These are phyloP conservation scores for Sarcocystis neurona DNA, from an alignment of 169 alveolate genomes.

Conservation along the genomic window DNA sequence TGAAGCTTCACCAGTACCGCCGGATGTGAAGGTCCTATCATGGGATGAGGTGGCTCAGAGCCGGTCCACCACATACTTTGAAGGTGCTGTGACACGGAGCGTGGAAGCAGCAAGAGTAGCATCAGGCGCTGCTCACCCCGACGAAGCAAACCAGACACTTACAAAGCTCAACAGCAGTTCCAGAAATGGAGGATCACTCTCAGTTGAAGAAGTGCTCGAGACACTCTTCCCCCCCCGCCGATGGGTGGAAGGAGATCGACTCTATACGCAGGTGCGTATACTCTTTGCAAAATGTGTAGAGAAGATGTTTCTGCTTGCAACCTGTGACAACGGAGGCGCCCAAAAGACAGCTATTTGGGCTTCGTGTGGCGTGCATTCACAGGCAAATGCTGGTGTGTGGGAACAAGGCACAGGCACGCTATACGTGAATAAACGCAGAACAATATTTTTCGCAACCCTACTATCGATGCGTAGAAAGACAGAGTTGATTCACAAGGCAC, in stretches of 20 bases:
- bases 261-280: slow-evolving; percentile 47
- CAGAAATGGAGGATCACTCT: slow-evolving; percentile 4
- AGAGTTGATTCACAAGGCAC: not conserved
- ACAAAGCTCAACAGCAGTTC: not conserved
- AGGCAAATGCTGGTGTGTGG: not conserved
- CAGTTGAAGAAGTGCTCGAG: slow-evolving; percentile 53
- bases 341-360: too few relatives aligned
- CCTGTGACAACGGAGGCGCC: not conserved
- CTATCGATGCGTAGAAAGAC: not conserved
- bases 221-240: slow-evolving; percentile 53
- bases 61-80: slow-evolving; percentile 13
- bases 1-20: slow-evolving; percentile 8
- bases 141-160: not conserved
- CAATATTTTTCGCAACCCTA: not conserved
- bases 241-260: slow-evolving; percentile 53
- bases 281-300: not conserved
- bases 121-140: not conserved
- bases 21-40: not conserved
- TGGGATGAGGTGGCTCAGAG: slow-evolving; percentile 2
- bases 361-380: not conserved
- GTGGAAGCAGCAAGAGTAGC: too few relatives aligned
- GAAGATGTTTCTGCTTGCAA: too few relatives aligned
- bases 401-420: not conserved
- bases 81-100: too few relatives aligned
- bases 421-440: not conserved